Base-by-base conservation (phyloP, 345 rosid genomes). In the Moringa oleifera region DNA sequence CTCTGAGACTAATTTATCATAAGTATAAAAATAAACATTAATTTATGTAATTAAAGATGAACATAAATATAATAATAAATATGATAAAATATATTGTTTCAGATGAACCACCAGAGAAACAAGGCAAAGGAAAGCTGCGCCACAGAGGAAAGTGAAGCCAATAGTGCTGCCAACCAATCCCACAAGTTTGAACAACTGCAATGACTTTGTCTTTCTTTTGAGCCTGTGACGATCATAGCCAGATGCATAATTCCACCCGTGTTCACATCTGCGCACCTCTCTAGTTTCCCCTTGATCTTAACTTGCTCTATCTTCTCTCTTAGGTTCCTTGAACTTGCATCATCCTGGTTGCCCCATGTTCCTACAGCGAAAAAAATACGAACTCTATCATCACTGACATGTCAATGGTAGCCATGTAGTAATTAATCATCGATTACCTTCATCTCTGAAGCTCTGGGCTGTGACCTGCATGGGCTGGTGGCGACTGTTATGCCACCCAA, bases 271-370 rank as follows among this genome's bases (percentile, higher is more conserved):
- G 66, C 80, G 46, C 84, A 79, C 64, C 78, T 80, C 78, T 73
- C 81, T 0, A 80, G 67, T 59, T 72, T 71, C 81, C 82, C 86
- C 72, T 79, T 85, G 16, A 63, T 66, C 79, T 71, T 77, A 33
- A 75, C 66, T 28, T 75, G 57, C 33, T 73, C 74, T 18, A 83
- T 79, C 61, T 84, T 80, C 64, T 73, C 80, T 69, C 62, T 82
- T n/a, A 85, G 55, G 19, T 73, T 61, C 1, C 68, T 72, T 77
- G 80, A 37, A 74, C 71, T 73, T 6, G 77, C 81, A 28, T 80
- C 84, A 0, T 75, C 85, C 1, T 57, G 64, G 20, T 71, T 59
- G 20, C 68, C 57, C 6, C 68, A 61, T 53, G 70, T 68, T 18
- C 75, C 87, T 77, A n/a, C 77, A 10, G 57, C 20, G 17, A 13